Evolutionary conservation across 805 yeast species (phyloP).

Genomic region (Candida khao-thaluensis): DNA sequence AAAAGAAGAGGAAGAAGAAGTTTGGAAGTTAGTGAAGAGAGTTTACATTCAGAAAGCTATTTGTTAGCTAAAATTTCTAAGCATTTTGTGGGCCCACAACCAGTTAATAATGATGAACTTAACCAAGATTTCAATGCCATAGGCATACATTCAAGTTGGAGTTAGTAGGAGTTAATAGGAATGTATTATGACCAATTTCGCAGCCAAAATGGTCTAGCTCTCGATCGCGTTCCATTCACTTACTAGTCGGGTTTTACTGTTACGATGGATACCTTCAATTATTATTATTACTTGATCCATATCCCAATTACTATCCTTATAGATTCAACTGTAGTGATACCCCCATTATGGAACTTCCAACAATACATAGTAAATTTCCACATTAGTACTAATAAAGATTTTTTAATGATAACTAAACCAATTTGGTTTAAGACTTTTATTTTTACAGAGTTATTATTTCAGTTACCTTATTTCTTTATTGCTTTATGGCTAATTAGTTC

Average conservation of each 20-base stretch:
- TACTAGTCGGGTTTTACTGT: too few relatives aligned
- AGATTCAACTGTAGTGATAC: slow-evolving; percentile 72
- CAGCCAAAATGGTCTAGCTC: too few relatives aligned
- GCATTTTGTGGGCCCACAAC: slow-evolving; percentile 40
- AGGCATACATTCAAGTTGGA: slow-evolving; percentile 39
- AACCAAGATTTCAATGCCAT: slow-evolving; percentile 34
- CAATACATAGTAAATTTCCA: slow-evolving; percentile 55
- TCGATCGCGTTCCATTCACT: too few relatives aligned
- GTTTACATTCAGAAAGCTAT: slow-evolving; percentile 33
- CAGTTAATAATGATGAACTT: slow-evolving; percentile 34
- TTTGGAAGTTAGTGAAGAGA: slow-evolving; percentile 16
- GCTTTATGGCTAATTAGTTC: slow-evolving; percentile 9
- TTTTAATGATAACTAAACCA: slow-evolving; percentile 58
- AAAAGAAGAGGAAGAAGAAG: slow-evolving; percentile 37
- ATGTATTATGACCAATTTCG: too few relatives aligned
- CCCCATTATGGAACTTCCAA: slow-evolving; percentile 54
- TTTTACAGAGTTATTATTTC: slow-evolving; percentile 67
- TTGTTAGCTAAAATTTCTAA: slow-evolving; percentile 43
- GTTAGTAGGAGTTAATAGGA: too few relatives aligned
- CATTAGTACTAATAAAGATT: slow-evolving; percentile 64
- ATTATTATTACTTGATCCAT: slow-evolving; percentile 59
- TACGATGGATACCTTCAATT: slow-evolving; percentile 48
- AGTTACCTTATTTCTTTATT: slow-evolving; percentile 67
- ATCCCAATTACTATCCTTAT: slow-evolving; percentile 72
- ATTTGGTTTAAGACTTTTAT: slow-evolving; percentile 76